A percentile compares a stretch with the other conserved stretches of the same genome.
phyloP scores from a whole-genome alignment of 257 asterid species.

The Striga asiatica region DNA sequence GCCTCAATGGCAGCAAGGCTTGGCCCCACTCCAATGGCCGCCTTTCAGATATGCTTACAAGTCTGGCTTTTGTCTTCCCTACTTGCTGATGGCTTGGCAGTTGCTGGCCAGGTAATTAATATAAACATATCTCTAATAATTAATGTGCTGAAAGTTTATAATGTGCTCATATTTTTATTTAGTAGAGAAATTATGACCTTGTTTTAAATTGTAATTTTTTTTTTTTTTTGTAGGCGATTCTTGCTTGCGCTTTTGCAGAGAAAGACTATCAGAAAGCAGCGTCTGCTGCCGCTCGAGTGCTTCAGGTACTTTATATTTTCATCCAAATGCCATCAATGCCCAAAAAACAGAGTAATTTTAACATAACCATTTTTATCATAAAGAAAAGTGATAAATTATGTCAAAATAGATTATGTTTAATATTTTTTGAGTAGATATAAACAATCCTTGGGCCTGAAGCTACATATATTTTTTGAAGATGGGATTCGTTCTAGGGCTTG shows the following conservation, averaged over 20 bases:
- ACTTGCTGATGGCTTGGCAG: slow-evolving; percentile 95
- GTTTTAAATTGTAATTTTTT: too few species aligned
- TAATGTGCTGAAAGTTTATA: too few species aligned
- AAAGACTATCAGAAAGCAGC: slow-evolving; percentile 77
- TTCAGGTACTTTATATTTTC: slow-evolving; percentile 40
- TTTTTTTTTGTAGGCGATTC: slow-evolving; percentile 58
- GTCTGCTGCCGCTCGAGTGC: slow-evolving; percentile 65
- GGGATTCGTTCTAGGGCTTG: slow-evolving; percentile 79
- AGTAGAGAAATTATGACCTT: neutral
- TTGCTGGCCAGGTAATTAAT: slow-evolving; percentile 82
- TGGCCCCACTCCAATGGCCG: slow-evolving; percentile 86
- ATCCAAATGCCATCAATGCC: neutral
- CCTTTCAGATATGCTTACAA: slow-evolving; percentile 87
- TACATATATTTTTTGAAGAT: slow-evolving; percentile 34
- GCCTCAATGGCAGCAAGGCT: slow-evolving; percentile 88
- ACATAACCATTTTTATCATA: too few species aligned
- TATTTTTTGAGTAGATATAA: too few species aligned
- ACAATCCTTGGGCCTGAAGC: too few species aligned
- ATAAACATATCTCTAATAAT: neutral
- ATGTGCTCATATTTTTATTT: too few species aligned
- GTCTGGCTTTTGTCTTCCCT: slow-evolving; percentile 92
- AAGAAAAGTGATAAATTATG: too few species aligned
- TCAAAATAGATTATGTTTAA: too few species aligned
- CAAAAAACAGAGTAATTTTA: too few species aligned
- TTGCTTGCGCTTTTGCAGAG: slow-evolving; percentile 95